Evolutionary conservation across 179 eudicot genomes (phyloP), one percentile per base, ranked within the genome.

Genomic region (Sideroxylon spinosum): DNA sequence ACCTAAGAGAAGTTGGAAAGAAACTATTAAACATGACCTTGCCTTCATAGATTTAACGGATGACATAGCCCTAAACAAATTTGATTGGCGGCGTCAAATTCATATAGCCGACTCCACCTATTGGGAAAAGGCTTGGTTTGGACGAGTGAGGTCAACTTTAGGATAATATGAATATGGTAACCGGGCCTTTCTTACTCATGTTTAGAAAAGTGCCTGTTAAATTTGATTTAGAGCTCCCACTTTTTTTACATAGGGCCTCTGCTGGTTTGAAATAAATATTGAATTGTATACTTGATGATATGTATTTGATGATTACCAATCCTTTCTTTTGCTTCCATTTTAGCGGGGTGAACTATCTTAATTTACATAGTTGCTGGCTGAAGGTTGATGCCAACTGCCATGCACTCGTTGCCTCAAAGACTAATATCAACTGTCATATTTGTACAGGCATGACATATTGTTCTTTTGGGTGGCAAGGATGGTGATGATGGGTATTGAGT

Each of bases 391-490:
- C 49, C 61, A 71, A 23, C 37, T 50, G 56, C 75, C 49, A 65
- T 28, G n/a, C 50, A 73, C 50, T 73, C 28, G 49, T 0, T 74
- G 37, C 77, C 32, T 32, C n/a, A 29, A 37, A 37, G 66, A 37
- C 55, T 74, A 37, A 74, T 48, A n/a, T 52, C 9, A 60, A 49
- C 46, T 65, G 11, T 32, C 59, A 74, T 79, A 74, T 81, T 71
- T 82, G 80, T 74, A 82, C 94, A 95, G 99, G 91, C 99, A 96
- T 80, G 99, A 96, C 81, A 96, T 96, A 82, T 86, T 96, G 76
- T 96, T 96, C 87, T 96, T 96, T 76, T 96, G 99, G 99, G 99
- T 96, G 84, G 98, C 99, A 64, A 89, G 99, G 81, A 96, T 96
- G 99, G 94, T 96, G 84, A 96, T 96, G 99, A 92, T 96, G 98